Evolutionary conservation across 352 stramenopile species (phyloP).

Genomic region (Pythium periplocum): DNA sequence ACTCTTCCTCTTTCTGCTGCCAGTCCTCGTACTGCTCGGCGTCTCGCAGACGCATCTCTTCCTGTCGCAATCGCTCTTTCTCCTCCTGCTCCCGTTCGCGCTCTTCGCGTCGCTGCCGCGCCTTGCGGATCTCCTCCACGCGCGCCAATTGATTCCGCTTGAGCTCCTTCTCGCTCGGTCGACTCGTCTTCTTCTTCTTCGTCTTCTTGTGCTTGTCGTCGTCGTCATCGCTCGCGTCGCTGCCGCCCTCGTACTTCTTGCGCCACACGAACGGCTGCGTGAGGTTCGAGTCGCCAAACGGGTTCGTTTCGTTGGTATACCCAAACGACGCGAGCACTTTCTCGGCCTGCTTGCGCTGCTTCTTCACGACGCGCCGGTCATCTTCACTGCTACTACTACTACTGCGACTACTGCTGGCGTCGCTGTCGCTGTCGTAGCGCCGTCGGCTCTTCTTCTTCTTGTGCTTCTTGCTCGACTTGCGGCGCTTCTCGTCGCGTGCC

Average conservation of each 20-base stretch:
- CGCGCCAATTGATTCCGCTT: constrained; percentile 74
- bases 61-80: constrained; percentile 92
- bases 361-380: constrained; percentile 40
- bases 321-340: constrained; percentile 85
- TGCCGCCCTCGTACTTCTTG: constrained; percentile 89
- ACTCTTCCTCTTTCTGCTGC: constrained; percentile 98
- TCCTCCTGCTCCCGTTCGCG: constrained; percentile 91
- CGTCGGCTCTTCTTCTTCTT: constrained; percentile 25
- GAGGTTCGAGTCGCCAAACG: constrained; percentile 97
- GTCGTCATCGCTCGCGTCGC: constrained; percentile 7
- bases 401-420: constrained; percentile 14
- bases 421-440: constrained; percentile 11
- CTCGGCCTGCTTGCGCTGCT: constrained; percentile 59
- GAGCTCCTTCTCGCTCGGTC: constrained; percentile 40
- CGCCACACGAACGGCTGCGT: constrained; percentile 96
- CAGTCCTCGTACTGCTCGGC: constrained; percentile 97
- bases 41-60: constrained; percentile 95
- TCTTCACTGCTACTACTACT: constrained; percentile 28
- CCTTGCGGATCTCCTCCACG: constrained; percentile 96
- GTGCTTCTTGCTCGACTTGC: constrained; percentile 5
- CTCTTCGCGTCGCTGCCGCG: constrained; percentile 84
- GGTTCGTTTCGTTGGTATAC: constrained; percentile 99
- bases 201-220: constrained; percentile 7
- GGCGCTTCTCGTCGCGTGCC: too few species aligned
- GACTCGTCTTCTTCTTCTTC: constrained; percentile 21